Evolutionary conservation across 495 filamentous ascomycete genomes (phyloP).

Genomic region (Neohortaea acidophila): DNA sequence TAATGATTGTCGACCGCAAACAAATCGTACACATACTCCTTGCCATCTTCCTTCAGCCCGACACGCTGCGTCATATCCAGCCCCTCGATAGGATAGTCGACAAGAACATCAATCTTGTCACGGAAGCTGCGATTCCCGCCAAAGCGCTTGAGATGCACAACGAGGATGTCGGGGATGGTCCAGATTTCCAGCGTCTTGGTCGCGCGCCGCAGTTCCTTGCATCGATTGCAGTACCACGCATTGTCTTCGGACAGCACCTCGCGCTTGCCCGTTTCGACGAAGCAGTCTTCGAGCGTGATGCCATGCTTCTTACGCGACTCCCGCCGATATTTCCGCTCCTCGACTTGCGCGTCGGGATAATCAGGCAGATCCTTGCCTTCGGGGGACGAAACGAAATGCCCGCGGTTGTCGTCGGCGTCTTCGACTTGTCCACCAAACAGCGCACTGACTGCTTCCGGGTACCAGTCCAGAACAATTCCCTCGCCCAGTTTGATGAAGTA

Average conservation of each 20-base stretch:
- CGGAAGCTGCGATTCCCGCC: conserved; percentile 58
- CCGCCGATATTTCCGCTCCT: conserved; percentile 43
- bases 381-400: conserved; percentile 19
- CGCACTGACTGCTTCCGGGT: conserved; percentile 42
- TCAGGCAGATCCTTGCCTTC: conserved; percentile 33
- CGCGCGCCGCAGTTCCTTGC: conserved; percentile 81
- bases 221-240: conserved; percentile 90
- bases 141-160: conserved; percentile 91
- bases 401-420: conserved; percentile 33
- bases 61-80: conserved; percentile 68
- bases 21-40: conserved; percentile 73
- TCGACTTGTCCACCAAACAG: conserved; percentile 45
- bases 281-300: conserved; percentile 74
- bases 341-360: conserved; percentile 47
- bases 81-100: conserved; percentile 80
- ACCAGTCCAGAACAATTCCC: conserved; percentile 76
- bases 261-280: conserved; percentile 83
- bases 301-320: conserved; percentile 51
- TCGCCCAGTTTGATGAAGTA: conserved; percentile 58
- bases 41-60: conserved; percentile 59
- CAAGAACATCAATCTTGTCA: conserved; percentile 80
- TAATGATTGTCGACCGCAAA: conserved; percentile 92
- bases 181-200: conserved; percentile 94
- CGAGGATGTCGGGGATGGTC: conserved; percentile 86
- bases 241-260: conserved; percentile 88